Conservation (phyloP, 2,329 filamentous ascomycete genomes). For the Aspergillus chevalieri region DNA sequence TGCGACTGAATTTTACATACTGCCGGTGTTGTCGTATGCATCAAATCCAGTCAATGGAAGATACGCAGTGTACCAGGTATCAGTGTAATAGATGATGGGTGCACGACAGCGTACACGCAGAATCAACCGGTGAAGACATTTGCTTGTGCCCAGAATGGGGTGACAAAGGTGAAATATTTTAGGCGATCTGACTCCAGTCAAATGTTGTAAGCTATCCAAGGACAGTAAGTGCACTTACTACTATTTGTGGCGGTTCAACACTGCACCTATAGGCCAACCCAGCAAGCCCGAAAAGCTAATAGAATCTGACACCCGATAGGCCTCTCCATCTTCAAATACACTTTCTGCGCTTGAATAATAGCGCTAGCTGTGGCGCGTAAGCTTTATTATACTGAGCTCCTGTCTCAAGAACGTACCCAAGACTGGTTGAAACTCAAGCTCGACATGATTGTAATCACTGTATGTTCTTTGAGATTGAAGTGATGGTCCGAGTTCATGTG, state of each 20-base stretch:
- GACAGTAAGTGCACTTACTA: constrained; percentile 9
- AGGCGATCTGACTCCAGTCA: constrained; percentile 43
- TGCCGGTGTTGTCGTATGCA: constrained; percentile 40
- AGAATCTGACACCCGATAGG: constrained; percentile 32
- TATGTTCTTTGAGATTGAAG: constrained; percentile 45
- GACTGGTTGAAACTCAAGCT: constrained; percentile 42
- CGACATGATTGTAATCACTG: constrained; percentile 43
- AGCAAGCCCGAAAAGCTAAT: constrained; percentile 33
- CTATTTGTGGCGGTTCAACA: constrained; percentile 31
- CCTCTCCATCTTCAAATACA: constrained; percentile 33
- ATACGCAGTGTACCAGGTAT: constrained; percentile 24
- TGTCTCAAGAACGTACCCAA: constrained; percentile 7
- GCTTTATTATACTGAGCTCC: neutral
- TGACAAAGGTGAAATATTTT: constrained; percentile 18
- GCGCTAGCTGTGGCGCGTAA: constrained; percentile 33
- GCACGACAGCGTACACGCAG: constrained; percentile 30
- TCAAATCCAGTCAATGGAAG: constrained; percentile 24
- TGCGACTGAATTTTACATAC: constrained; percentile 50
- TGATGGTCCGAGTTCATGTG: constrained; percentile 37
- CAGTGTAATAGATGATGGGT: constrained; percentile 28
- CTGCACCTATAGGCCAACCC: constrained; percentile 32
- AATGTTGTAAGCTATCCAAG: constrained; percentile 48
- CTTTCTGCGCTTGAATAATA: constrained; percentile 36
- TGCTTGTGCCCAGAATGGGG: constrained; percentile 32
- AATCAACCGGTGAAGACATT: constrained; percentile 36